Conservation (phyloP, 2,329 filamentous ascomycete genomes). For the Trichoderma endophyticum region DNA sequence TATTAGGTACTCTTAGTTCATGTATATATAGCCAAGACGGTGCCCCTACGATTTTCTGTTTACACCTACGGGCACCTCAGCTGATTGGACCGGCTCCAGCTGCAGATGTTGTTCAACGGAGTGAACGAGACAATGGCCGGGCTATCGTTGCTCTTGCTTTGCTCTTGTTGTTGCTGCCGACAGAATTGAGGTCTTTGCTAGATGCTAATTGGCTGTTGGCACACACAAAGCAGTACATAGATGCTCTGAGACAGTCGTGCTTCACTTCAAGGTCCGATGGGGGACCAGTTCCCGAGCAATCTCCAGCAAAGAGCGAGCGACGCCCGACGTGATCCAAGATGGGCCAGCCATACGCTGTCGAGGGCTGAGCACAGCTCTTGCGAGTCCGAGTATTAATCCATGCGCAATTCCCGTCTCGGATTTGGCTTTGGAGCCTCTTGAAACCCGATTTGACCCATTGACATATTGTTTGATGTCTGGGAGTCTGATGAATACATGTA, state of each 20-base stretch:
- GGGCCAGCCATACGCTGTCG: background rate
- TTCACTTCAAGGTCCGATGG: constrained; percentile 6
- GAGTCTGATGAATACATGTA: background rate
- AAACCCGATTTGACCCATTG: background rate
- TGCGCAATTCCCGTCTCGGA: background rate
- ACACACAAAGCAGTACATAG: background rate
- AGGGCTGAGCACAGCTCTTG: background rate
- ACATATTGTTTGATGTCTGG: background rate
- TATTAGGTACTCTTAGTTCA: background rate
- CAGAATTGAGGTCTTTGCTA: background rate
- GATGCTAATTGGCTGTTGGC: background rate
- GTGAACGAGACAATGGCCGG: background rate
- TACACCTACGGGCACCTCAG: background rate
- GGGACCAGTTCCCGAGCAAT: constrained; percentile 3
- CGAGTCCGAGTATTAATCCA: background rate
- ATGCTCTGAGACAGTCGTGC: background rate
- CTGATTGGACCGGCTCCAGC: background rate
- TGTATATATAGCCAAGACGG: background rate
- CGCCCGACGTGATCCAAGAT: background rate
- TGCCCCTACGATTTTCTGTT: background rate
- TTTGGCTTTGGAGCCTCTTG: background rate
- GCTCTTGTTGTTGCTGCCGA: background rate
- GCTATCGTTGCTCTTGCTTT: background rate
- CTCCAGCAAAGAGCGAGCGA: constrained; percentile 7
- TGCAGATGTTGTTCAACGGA: background rate